phyloP scores from a whole-genome alignment of 140 eudicot genomes.

The Erigeron philadelphicus region DNA sequence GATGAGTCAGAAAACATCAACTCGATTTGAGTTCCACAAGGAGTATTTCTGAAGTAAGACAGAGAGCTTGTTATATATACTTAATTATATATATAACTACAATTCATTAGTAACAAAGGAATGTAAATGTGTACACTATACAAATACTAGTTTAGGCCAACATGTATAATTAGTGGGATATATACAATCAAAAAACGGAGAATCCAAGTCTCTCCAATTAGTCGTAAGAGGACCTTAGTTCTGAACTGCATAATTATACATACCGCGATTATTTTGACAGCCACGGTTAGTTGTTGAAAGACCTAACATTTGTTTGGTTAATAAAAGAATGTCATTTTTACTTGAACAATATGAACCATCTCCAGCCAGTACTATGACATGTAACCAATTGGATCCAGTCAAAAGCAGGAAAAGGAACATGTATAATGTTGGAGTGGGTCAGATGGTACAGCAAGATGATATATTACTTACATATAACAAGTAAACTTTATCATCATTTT shows the following conservation, averaged over 20 bases:
- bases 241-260: constrained; percentile 4
- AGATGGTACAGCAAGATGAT: constrained; percentile 21
- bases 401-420: constrained; percentile 25
- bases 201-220: constrained; percentile 13
- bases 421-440: constrained; percentile 30
- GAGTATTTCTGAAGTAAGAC: constrained; percentile 61
- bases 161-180: constrained; percentile 31
- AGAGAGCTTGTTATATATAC: not conserved
- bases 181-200: constrained; percentile 19
- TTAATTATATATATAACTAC: not conserved
- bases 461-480: not conserved
- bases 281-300: not conserved
- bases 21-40: constrained; percentile 95
- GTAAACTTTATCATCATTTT: constrained; percentile 8
- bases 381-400: constrained; percentile 14
- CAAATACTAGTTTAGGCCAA: constrained; percentile 33
- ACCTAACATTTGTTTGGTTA: constrained; percentile 12
- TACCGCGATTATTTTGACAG: not conserved
- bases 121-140: constrained; percentile 35
- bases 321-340: constrained; percentile 3
- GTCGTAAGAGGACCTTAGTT: constrained; percentile 2
- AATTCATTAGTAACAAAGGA: constrained; percentile 23
- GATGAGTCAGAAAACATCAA: constrained; percentile 76
- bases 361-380: not conserved
- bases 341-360: constrained; percentile 7